A percentile compares a stretch with the other conserved stretches of the same genome.
phyloP scores from a whole-genome alignment of 2,329 filamentous ascomycete genomes.

The Metarhizium rileyi region DNA sequence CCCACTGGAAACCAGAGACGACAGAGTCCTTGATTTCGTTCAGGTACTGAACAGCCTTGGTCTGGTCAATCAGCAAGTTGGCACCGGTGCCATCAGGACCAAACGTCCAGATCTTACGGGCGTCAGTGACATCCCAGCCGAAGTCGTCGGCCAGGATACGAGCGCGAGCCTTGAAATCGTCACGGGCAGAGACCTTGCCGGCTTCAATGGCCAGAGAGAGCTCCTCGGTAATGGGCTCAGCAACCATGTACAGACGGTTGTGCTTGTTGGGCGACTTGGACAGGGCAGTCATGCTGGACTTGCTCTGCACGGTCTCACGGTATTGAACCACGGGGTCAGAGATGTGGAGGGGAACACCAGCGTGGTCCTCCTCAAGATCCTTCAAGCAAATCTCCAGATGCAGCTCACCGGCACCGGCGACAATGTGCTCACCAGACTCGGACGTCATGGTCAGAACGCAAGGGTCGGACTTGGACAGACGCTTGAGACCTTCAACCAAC shows the following conservation, averaged over 20 bases:
- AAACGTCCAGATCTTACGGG: conserved; percentile 99
- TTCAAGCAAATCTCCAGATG: conserved; percentile 99
- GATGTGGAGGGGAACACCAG: conserved; percentile 93
- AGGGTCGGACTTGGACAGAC: conserved; percentile 99
- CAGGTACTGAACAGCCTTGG: conserved; percentile 99
- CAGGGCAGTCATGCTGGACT: conserved; percentile 89
- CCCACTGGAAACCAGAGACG: conserved; percentile 99
- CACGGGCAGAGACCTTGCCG: conserved; percentile 88
- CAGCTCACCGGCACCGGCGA: conserved; percentile 97
- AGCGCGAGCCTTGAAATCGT: conserved; percentile 98
- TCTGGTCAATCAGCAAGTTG: conserved; percentile 99
- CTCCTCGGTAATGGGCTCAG: conserved; percentile 85
- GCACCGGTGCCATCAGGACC: conserved; percentile 94
- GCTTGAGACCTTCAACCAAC: conserved; percentile 99
- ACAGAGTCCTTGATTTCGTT: conserved; percentile 99
- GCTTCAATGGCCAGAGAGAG: conserved; percentile 80
- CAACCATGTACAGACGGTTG: conserved; percentile 98
- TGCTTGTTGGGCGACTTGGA: conserved; percentile 99
- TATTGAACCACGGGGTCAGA: conserved; percentile 98
- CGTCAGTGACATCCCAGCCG: conserved; percentile 99
- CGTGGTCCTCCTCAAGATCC: conserved; percentile 99
- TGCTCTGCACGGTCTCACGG: conserved; percentile 83
- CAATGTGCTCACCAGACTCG: conserved; percentile 95
- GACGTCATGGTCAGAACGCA: conserved; percentile 87
- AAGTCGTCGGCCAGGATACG: conserved; percentile 92